Evolutionary conservation across 164 flowering plant genomes (phyloP), one percentile per base, ranked within the genome.

Genomic region (Vitis cinerea): DNA sequence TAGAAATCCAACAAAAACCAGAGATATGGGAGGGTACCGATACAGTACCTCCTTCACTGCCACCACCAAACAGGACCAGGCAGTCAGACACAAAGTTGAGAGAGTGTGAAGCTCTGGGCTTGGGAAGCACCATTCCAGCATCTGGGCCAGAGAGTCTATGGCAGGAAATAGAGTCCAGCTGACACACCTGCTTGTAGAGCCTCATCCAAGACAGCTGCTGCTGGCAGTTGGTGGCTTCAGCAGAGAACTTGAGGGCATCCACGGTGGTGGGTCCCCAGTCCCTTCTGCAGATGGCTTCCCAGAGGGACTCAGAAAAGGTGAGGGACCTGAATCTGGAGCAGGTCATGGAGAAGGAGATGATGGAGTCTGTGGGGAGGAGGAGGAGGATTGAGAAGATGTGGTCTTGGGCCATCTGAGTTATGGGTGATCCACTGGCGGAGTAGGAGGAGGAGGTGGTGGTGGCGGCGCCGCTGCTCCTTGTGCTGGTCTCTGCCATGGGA

Each of bases 21-120:
- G 47, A 70, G 19, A 27, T 10, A 64, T 27, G 68, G 47, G 71
- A 54, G 57, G 63, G 44, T 44, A 69, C 31, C 30, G 2, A 31
- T 12, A 29, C 61, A 31, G 49, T 75, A 94, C 98, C 98, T 88
- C 97, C 98, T 53, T 90, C 97, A 73, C 82, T 85, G 14, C 99
- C 99, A 37, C 99, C 97, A 71, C 99, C 99, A 83, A 89, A 94
- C 80, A 94, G 75, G 49, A 94, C 90, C 80, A 94, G 66, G 63
- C 82, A 92, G 67, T 86, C 88, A 23, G 90, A 82, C 2, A 94
- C 90, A 65, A 88, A 86, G 70, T 90, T 92, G 76, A 94, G 87
- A 7, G 97, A 90, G 71, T 89, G 99, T 44, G 97, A 92, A 74
- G 97, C 97, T 79, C 99, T 83, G 50, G 94, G 86, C 50, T 71